Evolutionary conservation across 2,329 filamentous ascomycete species (phyloP).

Genomic region (Hypoxylon sp.): DNA sequence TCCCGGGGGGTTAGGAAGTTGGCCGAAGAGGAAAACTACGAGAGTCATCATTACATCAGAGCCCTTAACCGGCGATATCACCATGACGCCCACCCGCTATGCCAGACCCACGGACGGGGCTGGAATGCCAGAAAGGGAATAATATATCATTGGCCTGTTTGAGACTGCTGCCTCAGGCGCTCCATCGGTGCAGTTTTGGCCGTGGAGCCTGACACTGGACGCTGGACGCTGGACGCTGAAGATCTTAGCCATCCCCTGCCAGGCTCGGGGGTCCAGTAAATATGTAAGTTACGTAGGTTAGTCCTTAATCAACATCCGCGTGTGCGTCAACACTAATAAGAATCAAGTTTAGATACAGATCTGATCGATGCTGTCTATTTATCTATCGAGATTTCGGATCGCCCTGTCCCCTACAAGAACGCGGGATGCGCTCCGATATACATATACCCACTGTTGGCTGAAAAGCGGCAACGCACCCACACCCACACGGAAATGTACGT

Average conservation of each 20-base stretch:
- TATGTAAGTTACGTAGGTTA: neutral
- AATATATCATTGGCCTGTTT: neutral
- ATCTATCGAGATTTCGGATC: neutral
- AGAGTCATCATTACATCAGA: conserved; percentile 44
- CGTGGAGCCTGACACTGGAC: too few species aligned
- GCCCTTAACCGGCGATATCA: conserved; percentile 25
- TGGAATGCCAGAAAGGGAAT: neutral
- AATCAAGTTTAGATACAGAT: neutral
- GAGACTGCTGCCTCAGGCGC: too few species aligned
- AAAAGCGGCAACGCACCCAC: neutral
- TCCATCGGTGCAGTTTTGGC: too few species aligned
- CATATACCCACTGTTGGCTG: neutral
- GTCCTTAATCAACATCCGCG: neutral
- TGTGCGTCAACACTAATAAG: neutral
- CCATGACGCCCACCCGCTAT: conserved; percentile 27
- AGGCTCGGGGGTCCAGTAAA: neutral
- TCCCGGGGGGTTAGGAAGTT: neutral
- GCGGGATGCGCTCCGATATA: neutral
- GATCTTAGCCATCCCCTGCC: neutral
- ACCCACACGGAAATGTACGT: too few species aligned
- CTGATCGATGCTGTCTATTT: conserved; percentile 4
- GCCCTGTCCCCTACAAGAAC: neutral
- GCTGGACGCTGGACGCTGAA: too few species aligned
- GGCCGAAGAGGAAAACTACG: conserved; percentile 6
- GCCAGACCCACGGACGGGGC: conserved; percentile 1